Evolutionary conservation across 1,284 basidiomycete species (phyloP).

Genomic region (Grifola frondosa): DNA sequence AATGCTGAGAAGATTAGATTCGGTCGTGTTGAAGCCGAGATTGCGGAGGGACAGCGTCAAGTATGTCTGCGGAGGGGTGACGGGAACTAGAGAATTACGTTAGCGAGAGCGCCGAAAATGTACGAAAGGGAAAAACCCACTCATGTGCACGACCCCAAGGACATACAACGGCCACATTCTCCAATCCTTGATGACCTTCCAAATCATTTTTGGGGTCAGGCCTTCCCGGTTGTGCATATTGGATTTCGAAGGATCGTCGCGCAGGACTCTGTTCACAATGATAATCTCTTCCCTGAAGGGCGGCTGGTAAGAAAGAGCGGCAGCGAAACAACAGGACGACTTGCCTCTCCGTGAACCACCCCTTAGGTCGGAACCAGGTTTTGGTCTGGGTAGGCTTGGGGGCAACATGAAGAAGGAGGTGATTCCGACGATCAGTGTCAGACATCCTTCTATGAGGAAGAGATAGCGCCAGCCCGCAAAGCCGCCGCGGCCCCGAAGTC

Average conservation of each 20-base stretch:
- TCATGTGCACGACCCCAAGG: slow-evolving; percentile 41
- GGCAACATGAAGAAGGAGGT: slow-evolving; percentile 70
- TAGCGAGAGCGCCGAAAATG: slow-evolving; percentile 25
- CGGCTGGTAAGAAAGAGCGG: neutral
- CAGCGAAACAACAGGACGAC: neutral
- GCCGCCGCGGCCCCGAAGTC: slow-evolving; percentile 56
- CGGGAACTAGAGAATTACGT: slow-evolving; percentile 44
- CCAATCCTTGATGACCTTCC: slow-evolving; percentile 58
- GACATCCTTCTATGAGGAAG: slow-evolving; percentile 53
- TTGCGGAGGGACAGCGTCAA: slow-evolving; percentile 61
- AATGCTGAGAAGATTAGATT: slow-evolving; percentile 62
- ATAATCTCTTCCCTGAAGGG: slow-evolving; percentile 37
- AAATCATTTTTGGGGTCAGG: slow-evolving; percentile 53
- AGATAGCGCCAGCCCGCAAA: slow-evolving; percentile 59
- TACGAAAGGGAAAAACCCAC: slow-evolving; percentile 19
- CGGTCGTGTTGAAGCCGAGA: slow-evolving; percentile 61
- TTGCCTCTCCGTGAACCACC: slow-evolving; percentile 62
- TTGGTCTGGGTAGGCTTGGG: slow-evolving; percentile 64
- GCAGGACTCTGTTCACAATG: slow-evolving; percentile 55
- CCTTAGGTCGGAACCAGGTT: slow-evolving; percentile 63
- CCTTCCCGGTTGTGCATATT: slow-evolving; percentile 82
- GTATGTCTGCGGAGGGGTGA: slow-evolving; percentile 50
- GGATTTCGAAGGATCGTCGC: slow-evolving; percentile 71
- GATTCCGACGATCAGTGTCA: slow-evolving; percentile 59
- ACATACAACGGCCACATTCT: slow-evolving; percentile 73